Evolutionary conservation across 441 rosid species (phyloP).

Genomic region (Syzygium malaccense): DNA sequence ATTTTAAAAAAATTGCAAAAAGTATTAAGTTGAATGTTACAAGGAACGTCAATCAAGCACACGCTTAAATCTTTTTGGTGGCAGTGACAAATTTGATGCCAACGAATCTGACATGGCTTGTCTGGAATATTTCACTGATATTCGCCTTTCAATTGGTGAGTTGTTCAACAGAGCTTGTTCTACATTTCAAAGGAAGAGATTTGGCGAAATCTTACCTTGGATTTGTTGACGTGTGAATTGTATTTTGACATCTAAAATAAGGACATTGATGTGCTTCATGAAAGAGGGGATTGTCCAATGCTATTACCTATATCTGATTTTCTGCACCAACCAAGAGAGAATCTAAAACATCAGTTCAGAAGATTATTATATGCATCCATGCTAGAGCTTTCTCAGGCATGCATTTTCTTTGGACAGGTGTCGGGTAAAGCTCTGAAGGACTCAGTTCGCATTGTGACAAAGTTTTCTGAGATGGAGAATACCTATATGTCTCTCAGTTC

Average conservation of each 20-base stretch:
- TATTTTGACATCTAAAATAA: background rate
- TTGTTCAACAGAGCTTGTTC: background rate
- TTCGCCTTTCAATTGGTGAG: background rate
- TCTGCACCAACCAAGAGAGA: background rate
- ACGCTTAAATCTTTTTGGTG: background rate
- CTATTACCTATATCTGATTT: background rate
- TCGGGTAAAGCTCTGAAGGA: slow-evolving; percentile 82
- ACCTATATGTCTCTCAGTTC: slow-evolving; percentile 47
- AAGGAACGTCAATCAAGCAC: background rate
- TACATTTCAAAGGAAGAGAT: background rate
- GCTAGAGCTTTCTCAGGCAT: background rate
- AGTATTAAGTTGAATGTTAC: background rate
- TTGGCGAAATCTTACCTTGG: background rate
- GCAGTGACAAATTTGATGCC: background rate
- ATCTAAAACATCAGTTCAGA: background rate
- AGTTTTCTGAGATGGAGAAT: slow-evolving; percentile 76
- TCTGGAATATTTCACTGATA: background rate
- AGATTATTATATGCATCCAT: background rate
- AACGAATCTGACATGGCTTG: background rate
- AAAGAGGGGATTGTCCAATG: background rate
- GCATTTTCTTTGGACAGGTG: slow-evolving; percentile 41
- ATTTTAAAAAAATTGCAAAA: background rate
- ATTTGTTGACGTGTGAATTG: background rate
- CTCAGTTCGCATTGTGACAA: slow-evolving; percentile 68
- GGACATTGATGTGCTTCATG: background rate